Evolutionary conservation across 768 basidiomycete species (phyloP), one percentile per base, ranked within the genome.

Genomic region (Suillus occidentalis): DNA sequence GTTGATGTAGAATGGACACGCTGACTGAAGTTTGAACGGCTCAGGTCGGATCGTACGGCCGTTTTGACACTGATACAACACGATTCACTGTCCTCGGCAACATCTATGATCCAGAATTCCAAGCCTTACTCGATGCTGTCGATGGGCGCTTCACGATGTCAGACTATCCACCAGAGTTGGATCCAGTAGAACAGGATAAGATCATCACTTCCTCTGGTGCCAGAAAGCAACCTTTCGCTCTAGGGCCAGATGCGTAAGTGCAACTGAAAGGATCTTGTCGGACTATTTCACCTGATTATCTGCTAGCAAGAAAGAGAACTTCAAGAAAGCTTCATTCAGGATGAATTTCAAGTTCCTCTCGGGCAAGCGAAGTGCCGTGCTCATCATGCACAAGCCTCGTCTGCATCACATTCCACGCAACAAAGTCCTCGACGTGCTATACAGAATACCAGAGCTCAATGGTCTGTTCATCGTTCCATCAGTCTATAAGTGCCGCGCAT

Each of bases 21-120:
- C 25, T 3, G 6, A 25, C 31, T 31, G 31, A 31, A 31, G 31
- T 31, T 18, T n/a, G 4, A 20, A 22, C 6, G 34, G 4, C 18
- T 13, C 60, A 78, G 79, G 78, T 80, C 1, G 79, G 79, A 6
- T 68, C 77, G 28, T 80, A 75, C 42, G 79, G 79, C 20, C 60
- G 62, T 3, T 34, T 80, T 36, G 72, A 79, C 7, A 28, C 16
- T 0, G 68, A 70, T 1, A 79, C 76, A 0, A 77, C 78, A 16
- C 69, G 70, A 10, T 64, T 79, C 40, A 61, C 62, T 2, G 70
- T 71, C 56, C 67, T 72, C 0, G 78, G 78, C 0, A 79, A 78
- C 64, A 72, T 79, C 53, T 80, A 79, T 39, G 60, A 71, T 5
- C 43, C 65, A 2, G 62, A 68, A 0, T 70, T 68, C 28, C 75